These are phyloP conservation scores for Rhizopus microsporus DNA, from an alignment of 371 early-diverging fungal genomes.

Conservation along the genomic window DNA sequence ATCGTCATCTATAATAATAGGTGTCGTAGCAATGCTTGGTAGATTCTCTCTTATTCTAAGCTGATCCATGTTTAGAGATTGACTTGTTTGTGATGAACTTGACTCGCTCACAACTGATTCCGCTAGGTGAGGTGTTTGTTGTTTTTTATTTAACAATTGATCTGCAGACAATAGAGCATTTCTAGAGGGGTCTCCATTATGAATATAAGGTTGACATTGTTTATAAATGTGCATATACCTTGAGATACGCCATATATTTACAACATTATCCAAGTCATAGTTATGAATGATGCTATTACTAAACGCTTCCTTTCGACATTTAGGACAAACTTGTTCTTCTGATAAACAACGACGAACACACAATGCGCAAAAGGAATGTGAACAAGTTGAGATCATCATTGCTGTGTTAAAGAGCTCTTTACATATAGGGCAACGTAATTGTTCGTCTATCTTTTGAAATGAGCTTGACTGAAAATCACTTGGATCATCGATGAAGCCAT, in stretches of 20 bases:
- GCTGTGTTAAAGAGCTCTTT: conserved; percentile 62
- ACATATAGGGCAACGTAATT: conserved; percentile 71
- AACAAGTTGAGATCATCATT: conserved; percentile 57
- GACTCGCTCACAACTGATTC: no score
- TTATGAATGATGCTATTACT: conserved; percentile 45
- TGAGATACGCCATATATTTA: conserved; percentile 16
- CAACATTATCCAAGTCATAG: conserved; percentile 46
- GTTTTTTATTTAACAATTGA: background rate
- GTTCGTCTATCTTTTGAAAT: conserved; percentile 57
- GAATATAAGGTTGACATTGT: conserved; percentile 1
- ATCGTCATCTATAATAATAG: background rate
- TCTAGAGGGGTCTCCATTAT: background rate
- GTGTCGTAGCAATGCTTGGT: no score
- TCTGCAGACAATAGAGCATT: background rate
- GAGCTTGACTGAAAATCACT: conserved; percentile 18
- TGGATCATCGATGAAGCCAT: conserved; percentile 30
- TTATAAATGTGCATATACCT: conserved; percentile 44
- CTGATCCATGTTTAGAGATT: no score
- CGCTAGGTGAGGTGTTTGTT: background rate
- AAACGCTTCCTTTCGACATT: conserved; percentile 48
- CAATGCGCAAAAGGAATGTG: conserved; percentile 71
- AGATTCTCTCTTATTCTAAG: no score
- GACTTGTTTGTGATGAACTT: no score
- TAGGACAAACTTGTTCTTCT: conserved; percentile 55
- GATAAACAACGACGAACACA: conserved; percentile 65